Percentiles rank a stretch among this genome's conserved stretches.
phyloP scores from a whole-genome alignment of 805 yeast species.

The Candida wancherniae region DNA sequence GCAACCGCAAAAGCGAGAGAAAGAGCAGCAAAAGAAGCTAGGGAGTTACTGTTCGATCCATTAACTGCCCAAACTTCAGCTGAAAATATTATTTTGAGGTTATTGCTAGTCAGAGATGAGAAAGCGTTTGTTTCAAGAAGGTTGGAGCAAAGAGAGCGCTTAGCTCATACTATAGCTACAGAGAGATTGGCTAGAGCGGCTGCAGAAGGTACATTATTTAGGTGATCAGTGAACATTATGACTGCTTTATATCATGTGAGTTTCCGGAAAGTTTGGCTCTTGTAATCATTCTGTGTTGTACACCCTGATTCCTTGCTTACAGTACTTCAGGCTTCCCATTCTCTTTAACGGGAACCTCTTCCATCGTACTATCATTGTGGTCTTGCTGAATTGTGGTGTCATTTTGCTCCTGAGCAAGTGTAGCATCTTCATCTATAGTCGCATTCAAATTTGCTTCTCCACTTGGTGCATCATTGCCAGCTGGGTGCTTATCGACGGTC shows the following conservation, averaged over 20 bases:
- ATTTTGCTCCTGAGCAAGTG: constrained; percentile 41
- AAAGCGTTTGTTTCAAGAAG: constrained; percentile 53
- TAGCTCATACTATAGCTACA: constrained; percentile 51
- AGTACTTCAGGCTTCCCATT: no score
- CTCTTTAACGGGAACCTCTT: constrained; percentile 29
- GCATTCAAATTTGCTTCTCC: constrained; percentile 11
- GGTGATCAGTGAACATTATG: neutral
- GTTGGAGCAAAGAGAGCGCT: constrained; percentile 55
- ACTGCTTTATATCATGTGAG: neutral
- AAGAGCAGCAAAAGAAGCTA: constrained; percentile 23
- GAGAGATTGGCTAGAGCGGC: constrained; percentile 48
- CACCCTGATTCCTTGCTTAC: no score
- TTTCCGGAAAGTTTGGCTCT: constrained; percentile 1
- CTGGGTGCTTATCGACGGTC: constrained; percentile 2
- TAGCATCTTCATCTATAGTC: constrained; percentile 44
- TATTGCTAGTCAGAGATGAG: constrained; percentile 64
- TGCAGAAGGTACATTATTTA: constrained; percentile 30
- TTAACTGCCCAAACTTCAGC: constrained; percentile 38
- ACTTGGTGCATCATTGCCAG: constrained; percentile 10
- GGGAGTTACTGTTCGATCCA: constrained; percentile 25
- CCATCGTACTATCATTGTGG: constrained; percentile 46
- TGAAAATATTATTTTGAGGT: constrained; percentile 69
- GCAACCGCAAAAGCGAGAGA: constrained; percentile 57
- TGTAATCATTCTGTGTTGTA: neutral
- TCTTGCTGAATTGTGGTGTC: constrained; percentile 47